phyloP scores from a whole-genome alignment of 441 rosid species.

The Gossypium schwendimanii region DNA sequence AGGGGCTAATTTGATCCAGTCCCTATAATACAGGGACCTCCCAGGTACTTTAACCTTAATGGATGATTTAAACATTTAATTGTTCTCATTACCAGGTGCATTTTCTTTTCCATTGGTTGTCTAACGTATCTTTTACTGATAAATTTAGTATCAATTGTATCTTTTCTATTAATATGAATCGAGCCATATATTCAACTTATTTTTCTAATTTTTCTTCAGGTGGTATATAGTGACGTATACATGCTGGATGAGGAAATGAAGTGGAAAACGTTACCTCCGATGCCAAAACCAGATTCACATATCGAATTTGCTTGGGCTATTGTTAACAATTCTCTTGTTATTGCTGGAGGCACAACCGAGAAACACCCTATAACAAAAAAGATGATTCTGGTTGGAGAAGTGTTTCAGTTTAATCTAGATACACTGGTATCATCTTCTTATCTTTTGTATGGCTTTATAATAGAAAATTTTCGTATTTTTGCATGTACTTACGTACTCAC shows the following conservation, averaged over 20 bases:
- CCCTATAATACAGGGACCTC: too few species aligned
- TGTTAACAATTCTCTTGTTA: slow-evolving; percentile 71
- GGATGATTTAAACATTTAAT: neutral
- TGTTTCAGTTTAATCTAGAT: slow-evolving; percentile 69
- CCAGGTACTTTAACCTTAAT: neutral
- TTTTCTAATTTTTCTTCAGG: slow-evolving; percentile 17
- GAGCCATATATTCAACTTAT: neutral
- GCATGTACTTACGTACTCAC: neutral
- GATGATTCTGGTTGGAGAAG: slow-evolving; percentile 82
- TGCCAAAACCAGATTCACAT: slow-evolving; percentile 94
- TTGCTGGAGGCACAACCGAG: slow-evolving; percentile 92
- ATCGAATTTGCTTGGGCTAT: slow-evolving; percentile 87
- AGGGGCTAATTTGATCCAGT: too few species aligned
- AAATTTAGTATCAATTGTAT: neutral
- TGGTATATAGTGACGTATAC: slow-evolving; percentile 73
- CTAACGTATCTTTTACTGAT: neutral
- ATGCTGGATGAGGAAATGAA: slow-evolving; percentile 86
- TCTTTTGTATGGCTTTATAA: neutral
- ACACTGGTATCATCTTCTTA: slow-evolving; percentile 41
- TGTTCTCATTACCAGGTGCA: neutral
- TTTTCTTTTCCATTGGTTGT: neutral
- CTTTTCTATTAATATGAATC: neutral
- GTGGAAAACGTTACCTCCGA: slow-evolving; percentile 71
- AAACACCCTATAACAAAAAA: slow-evolving; percentile 84
- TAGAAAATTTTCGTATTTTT: neutral